Percentiles rank a stretch among this genome's conserved stretches.
These are phyloP conservation scores for Pittosporum tobira DNA, from an alignment of 129 eudicot species.

Conservation along the genomic window DNA sequence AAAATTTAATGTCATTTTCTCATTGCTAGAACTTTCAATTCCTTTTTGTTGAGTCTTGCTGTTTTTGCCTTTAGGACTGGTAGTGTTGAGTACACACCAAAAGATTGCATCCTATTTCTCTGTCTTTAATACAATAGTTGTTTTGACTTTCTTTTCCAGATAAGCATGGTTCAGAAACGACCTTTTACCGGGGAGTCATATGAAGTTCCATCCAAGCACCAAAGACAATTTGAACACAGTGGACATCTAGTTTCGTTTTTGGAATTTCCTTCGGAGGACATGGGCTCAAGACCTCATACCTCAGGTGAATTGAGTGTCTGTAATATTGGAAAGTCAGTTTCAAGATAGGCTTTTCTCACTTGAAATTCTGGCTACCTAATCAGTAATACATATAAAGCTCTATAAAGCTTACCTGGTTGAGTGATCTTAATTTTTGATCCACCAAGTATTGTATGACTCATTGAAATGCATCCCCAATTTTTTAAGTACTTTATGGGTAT, in stretches of 20 bases:
- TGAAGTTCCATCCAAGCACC: slow-evolving; percentile 45
- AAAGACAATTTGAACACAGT: slow-evolving; percentile 30
- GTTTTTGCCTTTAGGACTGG: not conserved
- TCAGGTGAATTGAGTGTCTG: slow-evolving; percentile 32
- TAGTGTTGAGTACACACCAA: not conserved
- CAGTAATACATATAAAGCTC: too few relatives aligned
- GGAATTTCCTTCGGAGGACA: slow-evolving; percentile 25
- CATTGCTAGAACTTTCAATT: not conserved
- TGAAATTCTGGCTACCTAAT: not conserved
- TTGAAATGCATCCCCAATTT: not conserved
- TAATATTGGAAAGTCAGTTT: not conserved
- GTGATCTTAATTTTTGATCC: not conserved
- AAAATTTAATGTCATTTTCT: too few relatives aligned
- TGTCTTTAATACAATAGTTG: not conserved
- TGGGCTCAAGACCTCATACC: not conserved
- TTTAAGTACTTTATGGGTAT: not conserved
- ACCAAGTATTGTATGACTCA: not conserved
- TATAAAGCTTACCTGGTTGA: not conserved
- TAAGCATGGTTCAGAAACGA: slow-evolving; percentile 54
- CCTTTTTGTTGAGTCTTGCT: not conserved
- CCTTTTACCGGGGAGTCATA: slow-evolving; percentile 30
- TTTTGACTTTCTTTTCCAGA: slow-evolving; percentile 22
- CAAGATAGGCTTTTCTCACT: too few relatives aligned
- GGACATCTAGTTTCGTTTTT: slow-evolving; percentile 22
- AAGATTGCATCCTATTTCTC: too few relatives aligned